Percentiles rank a stretch among this genome's conserved stretches.
Conservation (phyloP, 169 alveolate genomes). For the Plasmodium gonderi region DNA sequence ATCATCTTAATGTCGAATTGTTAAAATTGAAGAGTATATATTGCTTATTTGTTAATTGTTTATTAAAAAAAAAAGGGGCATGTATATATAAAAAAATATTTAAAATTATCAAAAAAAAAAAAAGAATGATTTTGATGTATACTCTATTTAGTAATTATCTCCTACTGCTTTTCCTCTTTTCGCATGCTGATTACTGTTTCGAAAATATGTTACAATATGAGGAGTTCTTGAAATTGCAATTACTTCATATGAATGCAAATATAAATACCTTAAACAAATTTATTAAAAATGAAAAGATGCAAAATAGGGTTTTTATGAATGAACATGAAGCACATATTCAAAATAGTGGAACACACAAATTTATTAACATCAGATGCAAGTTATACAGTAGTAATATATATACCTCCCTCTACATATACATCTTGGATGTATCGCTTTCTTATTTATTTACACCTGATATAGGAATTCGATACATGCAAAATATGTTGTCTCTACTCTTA, state of each 20-base stretch:
- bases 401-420: conserved; percentile 46
- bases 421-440: conserved; percentile 45
- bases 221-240: conserved; percentile 59
- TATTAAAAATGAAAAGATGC: conserved; percentile 52
- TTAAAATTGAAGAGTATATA: conserved; percentile 16
- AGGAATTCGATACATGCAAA: conserved; percentile 46
- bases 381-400: conserved; percentile 38
- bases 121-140: conserved; percentile 29
- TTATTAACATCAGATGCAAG: conserved; percentile 37
- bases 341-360: neutral
- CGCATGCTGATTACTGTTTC: conserved; percentile 56
- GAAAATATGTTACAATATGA: conserved; percentile 53
- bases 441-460: conserved; percentile 52
- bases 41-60: conserved; percentile 21
- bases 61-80: conserved; percentile 56
- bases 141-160: conserved; percentile 41
- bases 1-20: neutral
- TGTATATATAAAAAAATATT: conserved; percentile 35
- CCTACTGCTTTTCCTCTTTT: conserved; percentile 22
- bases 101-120: conserved; percentile 46
- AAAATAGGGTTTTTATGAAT: conserved; percentile 12
- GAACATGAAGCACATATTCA: neutral
- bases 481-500: conserved; percentile 27
- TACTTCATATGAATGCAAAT: conserved; percentile 52
- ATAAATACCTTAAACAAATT: conserved; percentile 45